These are phyloP conservation scores for Mangifera indica DNA, from an alignment of 345 rosid species.

Conservation along the genomic window DNA sequence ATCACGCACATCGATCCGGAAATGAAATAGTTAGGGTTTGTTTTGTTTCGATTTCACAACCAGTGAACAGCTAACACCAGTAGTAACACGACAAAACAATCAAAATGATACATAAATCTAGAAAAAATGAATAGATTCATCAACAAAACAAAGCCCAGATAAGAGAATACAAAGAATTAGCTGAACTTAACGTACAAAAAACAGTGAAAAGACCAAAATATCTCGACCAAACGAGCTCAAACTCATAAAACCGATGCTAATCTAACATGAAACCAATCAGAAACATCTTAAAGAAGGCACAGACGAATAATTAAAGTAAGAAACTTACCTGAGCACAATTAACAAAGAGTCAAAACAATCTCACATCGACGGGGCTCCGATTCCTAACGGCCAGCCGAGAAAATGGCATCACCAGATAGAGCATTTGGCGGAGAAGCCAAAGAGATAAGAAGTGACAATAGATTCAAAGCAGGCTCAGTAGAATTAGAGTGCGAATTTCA, in stretches of 20 bases:
- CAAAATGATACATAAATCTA: constrained; percentile 34
- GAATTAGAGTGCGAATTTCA: constrained; percentile 57
- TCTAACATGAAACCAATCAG: constrained; percentile 20
- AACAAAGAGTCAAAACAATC: constrained; percentile 18
- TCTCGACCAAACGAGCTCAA: constrained; percentile 32
- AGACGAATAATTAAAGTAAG: constrained; percentile 19
- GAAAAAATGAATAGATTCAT: constrained; percentile 37
- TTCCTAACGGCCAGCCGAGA: constrained; percentile 44
- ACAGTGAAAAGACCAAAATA: constrained; percentile 56
- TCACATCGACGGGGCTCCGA: constrained; percentile 32
- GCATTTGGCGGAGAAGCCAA: constrained; percentile 28
- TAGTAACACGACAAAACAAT: constrained; percentile 23
- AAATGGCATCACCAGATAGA: constrained; percentile 36
- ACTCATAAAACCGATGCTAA: constrained; percentile 22
- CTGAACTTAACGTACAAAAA: constrained; percentile 44
- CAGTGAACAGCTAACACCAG: constrained; percentile 36
- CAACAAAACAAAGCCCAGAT: constrained; percentile 40
- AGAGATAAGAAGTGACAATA: not conserved
- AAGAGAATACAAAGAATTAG: constrained; percentile 24
- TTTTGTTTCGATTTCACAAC: constrained; percentile 26
- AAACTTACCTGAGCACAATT: constrained; percentile 27
- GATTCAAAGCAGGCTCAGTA: constrained; percentile 40
- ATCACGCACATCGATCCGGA: constrained; percentile 21
- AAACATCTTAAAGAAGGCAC: constrained; percentile 10
- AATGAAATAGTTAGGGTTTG: constrained; percentile 48